Base-by-base conservation (phyloP, 2,329 filamentous ascomycete species). In the Paraphaeosphaeria sporulosa region DNA sequence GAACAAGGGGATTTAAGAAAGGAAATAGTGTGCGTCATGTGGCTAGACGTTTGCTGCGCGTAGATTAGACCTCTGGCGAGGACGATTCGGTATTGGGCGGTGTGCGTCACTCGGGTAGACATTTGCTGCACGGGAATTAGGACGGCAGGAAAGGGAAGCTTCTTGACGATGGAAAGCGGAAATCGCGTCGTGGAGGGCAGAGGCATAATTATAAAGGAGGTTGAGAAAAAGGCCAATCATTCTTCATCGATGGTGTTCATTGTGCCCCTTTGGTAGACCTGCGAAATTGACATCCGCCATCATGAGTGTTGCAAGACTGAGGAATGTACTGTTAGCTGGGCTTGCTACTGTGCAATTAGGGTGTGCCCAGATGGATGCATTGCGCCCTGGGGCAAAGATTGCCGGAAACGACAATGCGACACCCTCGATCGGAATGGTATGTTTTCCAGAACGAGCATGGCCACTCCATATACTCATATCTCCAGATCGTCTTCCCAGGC, bases 401-500 rank as follows among this genome's bases (percentile, higher is more conserved):
- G 19, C 21, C 40, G 21, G 7, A 19, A 21, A 5, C n/a, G 17
- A 19, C 2, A 47, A 27, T 10, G 17, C 44, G 21, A 27, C 44
- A 12, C 44, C 19, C 8, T 47, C 44, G 25, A 47, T 47, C 9
- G 44, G 44, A 15, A 15, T 15, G 1, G 44, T 47, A 47, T 12
- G 44, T 15, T 21, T 12, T n/a, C 25, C 25, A 10, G 3, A 25
- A 13, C 10, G 13, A 8, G 17, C 4, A 47, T 12, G 12, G 4
- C 9, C 13, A 13, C 25, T 17, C 21, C 10, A 27, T 25, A 13
- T 10, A 47, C 25, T 44, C 7, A 32, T 19, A n/a, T 17, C 10
- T 9, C 40, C 32, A 27, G 60, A 27, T 74, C 47, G 57, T 74
- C 65, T 58, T 71, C 63, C 46, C 43, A 61, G 71, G 71, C 53